Evolutionary conservation across 371 early-diverging fungal genomes (phyloP).

Genomic region (Neoconidiobolus thromboides): DNA sequence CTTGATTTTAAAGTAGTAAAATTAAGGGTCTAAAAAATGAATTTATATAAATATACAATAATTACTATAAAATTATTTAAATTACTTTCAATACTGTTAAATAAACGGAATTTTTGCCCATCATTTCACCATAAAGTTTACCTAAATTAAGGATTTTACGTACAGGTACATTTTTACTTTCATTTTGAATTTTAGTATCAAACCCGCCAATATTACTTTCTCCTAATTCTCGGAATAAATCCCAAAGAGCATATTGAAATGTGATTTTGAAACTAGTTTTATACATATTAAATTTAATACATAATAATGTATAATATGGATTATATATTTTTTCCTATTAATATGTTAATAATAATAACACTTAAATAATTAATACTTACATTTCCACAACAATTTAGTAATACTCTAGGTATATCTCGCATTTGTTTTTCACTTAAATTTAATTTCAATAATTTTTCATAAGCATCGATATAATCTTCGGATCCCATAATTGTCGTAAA

Average conservation of each 20-base stretch:
- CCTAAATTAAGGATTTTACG: conserved; percentile 48
- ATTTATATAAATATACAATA: not conserved
- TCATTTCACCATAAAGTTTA: conserved; percentile 47
- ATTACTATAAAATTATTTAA: not conserved
- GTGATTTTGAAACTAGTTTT: conserved; percentile 75
- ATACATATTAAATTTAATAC: conserved; percentile 47
- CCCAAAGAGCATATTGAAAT: conserved; percentile 89
- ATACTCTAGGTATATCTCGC: conserved; percentile 82
- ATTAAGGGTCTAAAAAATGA: conserved; percentile 24
- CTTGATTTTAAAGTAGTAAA: conserved; percentile 42
- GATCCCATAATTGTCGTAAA: conserved; percentile 78
- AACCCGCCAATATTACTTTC: conserved; percentile 58
- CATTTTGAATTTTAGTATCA: conserved; percentile 15
- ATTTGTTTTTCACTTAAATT: conserved; percentile 74
- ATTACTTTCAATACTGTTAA: conserved; percentile 33
- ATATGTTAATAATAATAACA: not conserved
- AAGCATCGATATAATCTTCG: conserved; percentile 83
- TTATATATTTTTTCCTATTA: conserved; percentile 68
- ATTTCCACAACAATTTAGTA: conserved; percentile 73
- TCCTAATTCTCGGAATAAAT: conserved; percentile 59
- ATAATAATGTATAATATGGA: conserved; percentile 83
- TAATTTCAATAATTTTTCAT: conserved; percentile 63
- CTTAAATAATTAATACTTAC: conserved; percentile 17
- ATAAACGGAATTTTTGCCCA: conserved; percentile 35
- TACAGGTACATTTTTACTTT: conserved; percentile 22